A percentile compares a stretch with the other conserved stretches of the same genome.
These are phyloP conservation scores for Cytospora paraplurivora DNA, from an alignment of 2,329 filamentous ascomycete genomes.

Conservation along the genomic window DNA sequence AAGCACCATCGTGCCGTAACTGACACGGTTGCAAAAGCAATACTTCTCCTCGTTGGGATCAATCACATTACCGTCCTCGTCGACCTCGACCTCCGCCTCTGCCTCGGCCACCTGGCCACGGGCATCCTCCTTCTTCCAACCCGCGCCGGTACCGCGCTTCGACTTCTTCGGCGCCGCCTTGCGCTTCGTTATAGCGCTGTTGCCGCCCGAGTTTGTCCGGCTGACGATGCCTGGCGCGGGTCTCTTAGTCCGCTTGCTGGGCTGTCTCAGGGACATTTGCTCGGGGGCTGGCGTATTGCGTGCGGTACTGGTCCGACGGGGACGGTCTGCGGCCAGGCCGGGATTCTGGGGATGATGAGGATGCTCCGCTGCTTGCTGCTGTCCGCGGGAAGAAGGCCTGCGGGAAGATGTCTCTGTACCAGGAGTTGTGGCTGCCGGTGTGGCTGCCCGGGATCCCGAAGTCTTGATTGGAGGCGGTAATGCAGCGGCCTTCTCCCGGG, in stretches of 20 bases:
- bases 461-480: slow-evolving; percentile 22
- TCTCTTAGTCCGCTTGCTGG: slow-evolving; percentile 64
- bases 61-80: slow-evolving; percentile 69
- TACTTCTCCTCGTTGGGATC: slow-evolving; percentile 77
- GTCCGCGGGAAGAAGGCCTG: slow-evolving; percentile 55
- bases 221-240: slow-evolving; percentile 74
- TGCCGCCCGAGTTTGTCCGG: slow-evolving; percentile 59
- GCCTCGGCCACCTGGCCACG: slow-evolving; percentile 39
- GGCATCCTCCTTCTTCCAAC: slow-evolving; percentile 49
- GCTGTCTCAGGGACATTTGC: slow-evolving; percentile 39
- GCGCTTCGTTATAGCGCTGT: slow-evolving; percentile 69
- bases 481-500: slow-evolving; percentile 26
- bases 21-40: slow-evolving; percentile 77
- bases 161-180: slow-evolving; percentile 67
- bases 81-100: slow-evolving; percentile 61
- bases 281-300: slow-evolving; percentile 60
- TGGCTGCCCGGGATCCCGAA: slow-evolving; percentile 32
- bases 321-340: slow-evolving; percentile 54
- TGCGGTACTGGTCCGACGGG: slow-evolving; percentile 58
- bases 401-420: slow-evolving; percentile 43
- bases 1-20: slow-evolving; percentile 80
- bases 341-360: slow-evolving; percentile 45
- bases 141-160: slow-evolving; percentile 48
- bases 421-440: slow-evolving; percentile 35
- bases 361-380: slow-evolving; percentile 52